A percentile compares a stretch with the other conserved stretches of the same genome.
Evolutionary conservation across 2,329 filamentous ascomycete species (phyloP).

Genomic region (Aureobasidium sp.): DNA sequence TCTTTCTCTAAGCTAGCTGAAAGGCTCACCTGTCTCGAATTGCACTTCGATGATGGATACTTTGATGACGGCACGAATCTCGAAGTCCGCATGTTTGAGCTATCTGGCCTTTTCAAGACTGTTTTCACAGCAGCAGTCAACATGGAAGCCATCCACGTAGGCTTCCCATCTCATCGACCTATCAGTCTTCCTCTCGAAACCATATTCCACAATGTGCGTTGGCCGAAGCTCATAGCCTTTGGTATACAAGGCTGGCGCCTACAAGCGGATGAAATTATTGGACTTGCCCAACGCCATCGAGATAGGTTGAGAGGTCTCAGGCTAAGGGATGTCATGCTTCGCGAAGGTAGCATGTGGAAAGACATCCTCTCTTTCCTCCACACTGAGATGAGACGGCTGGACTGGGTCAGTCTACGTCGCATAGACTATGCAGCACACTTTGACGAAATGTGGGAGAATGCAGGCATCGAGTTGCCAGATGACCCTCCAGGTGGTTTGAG

Average conservation of each 20-base stretch:
- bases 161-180: conserved; percentile 53
- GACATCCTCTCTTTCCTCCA: conserved; percentile 53
- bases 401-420: conserved; percentile 56
- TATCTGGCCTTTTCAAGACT: conserved; percentile 51
- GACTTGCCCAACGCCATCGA: conserved; percentile 49
- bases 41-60: conserved; percentile 54
- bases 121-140: conserved; percentile 55
- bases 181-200: conserved; percentile 52
- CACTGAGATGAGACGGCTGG: conserved; percentile 49
- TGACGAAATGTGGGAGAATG: conserved; percentile 39
- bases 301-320: conserved; percentile 52
- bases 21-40: conserved; percentile 54
- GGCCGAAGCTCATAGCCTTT: conserved; percentile 55
- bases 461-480: conserved; percentile 43
- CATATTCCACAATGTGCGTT: conserved; percentile 56
- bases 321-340: conserved; percentile 54
- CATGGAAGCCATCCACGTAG: conserved; percentile 57
- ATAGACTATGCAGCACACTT: conserved; percentile 54
- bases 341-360: conserved; percentile 53
- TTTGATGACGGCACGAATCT: conserved; percentile 48
- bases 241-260: conserved; percentile 61
- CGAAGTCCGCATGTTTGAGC: conserved; percentile 49
- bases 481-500: conserved; percentile 36
- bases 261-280: conserved; percentile 53
- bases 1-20: conserved; percentile 47